phyloP scores from a whole-genome alignment of 257 asterid genomes.

The Cynanchum wilfordii region DNA sequence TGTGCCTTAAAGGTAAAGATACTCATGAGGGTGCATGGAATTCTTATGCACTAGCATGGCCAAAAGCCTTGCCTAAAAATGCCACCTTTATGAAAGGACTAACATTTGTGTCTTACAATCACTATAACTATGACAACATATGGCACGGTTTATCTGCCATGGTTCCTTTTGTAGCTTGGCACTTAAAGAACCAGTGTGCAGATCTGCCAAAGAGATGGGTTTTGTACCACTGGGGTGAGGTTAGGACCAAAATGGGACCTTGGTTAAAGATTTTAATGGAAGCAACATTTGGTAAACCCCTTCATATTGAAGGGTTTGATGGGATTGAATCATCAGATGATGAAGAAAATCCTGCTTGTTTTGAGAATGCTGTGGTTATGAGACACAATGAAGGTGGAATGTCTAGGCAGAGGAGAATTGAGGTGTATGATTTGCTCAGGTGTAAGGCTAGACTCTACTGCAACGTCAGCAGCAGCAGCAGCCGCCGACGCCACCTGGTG shows the following conservation, averaged over 20 bases:
- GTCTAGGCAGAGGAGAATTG: conserved; percentile 46
- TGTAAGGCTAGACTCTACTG: conserved; percentile 56
- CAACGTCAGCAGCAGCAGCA: conserved; percentile 20
- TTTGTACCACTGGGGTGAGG: conserved; percentile 70
- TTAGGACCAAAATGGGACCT: conserved; percentile 49
- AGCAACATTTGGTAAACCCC: conserved; percentile 40
- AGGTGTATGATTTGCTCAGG: conserved; percentile 58
- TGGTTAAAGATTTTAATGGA: conserved; percentile 49
- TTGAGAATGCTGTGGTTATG: conserved; percentile 61
- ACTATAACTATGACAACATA: conserved; percentile 59
- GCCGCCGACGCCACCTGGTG: neutral
- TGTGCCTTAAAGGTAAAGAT: conserved; percentile 57
- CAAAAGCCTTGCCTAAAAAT: conserved; percentile 43
- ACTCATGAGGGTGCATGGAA: conserved; percentile 68
- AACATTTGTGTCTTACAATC: conserved; percentile 55
- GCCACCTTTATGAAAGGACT: conserved; percentile 42
- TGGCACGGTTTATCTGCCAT: conserved; percentile 71
- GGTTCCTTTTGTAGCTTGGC: conserved; percentile 67
- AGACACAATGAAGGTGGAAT: conserved; percentile 70
- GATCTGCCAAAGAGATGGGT: conserved; percentile 41
- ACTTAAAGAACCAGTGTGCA: conserved; percentile 38
- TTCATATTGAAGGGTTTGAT: conserved; percentile 32
- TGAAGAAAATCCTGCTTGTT: conserved; percentile 30
- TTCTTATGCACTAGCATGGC: conserved; percentile 67
- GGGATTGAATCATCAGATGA: neutral